A percentile compares a stretch with the other conserved stretches of the same genome.
Conservation (phyloP, 495 filamentous ascomycete species). For the Annulohypoxylon nitens region DNA sequence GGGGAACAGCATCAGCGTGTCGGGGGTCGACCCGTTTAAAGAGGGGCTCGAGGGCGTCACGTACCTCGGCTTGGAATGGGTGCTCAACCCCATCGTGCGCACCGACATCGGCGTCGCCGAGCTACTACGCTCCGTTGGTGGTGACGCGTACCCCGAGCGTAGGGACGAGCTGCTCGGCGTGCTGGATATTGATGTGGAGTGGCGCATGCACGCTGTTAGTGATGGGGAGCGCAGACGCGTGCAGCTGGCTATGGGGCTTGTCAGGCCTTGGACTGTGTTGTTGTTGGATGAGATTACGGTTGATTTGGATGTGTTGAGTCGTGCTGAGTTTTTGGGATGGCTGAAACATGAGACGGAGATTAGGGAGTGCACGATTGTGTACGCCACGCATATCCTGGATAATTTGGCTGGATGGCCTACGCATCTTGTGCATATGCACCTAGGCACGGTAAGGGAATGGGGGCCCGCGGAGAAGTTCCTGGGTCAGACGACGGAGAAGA, state of each 20-base stretch:
- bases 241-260: constrained; percentile 94
- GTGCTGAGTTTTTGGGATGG: constrained; percentile 87
- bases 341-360: constrained; percentile 87
- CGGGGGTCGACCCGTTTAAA: constrained; percentile 90
- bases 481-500: constrained; percentile 57
- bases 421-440: constrained; percentile 93
- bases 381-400: constrained; percentile 97
- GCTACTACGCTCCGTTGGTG: constrained; percentile 86
- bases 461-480: constrained; percentile 72
- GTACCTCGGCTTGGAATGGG: constrained; percentile 98
- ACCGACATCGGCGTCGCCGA: constrained; percentile 93
- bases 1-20: constrained; percentile 74
- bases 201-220: constrained; percentile 94
- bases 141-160: constrained; percentile 81
- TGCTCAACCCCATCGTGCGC: constrained; percentile 95
- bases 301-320: constrained; percentile 87
- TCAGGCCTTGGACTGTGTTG: constrained; percentile 92
- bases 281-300: constrained; percentile 98
- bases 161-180: constrained; percentile 88
- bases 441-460: constrained; percentile 87
- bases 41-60: constrained; percentile 90
- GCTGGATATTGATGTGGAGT: constrained; percentile 89
- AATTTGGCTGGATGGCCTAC: constrained; percentile 93
- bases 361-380: constrained; percentile 89
- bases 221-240: constrained; percentile 94